Percentiles rank a stretch among this genome's conserved stretches.
Conservation (phyloP, 2,329 filamentous ascomycete genomes). For the Epicoccum sorghinum region DNA sequence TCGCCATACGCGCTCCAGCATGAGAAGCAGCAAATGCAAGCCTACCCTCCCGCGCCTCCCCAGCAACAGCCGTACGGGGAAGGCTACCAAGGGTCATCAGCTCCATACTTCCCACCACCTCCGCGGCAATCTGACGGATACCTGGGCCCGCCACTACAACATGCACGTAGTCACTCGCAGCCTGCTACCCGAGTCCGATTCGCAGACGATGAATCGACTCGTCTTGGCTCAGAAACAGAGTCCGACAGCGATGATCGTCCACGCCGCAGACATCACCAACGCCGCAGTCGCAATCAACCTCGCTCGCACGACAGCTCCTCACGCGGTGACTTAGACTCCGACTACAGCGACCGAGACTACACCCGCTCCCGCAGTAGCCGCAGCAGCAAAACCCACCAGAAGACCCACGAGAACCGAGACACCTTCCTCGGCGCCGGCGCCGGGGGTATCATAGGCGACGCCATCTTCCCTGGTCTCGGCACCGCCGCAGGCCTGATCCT, state of each 20-base stretch:
- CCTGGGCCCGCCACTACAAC: constrained; percentile 36
- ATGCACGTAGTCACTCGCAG: constrained; percentile 38
- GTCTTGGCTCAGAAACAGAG: constrained; percentile 22
- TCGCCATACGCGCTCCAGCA: constrained; percentile 28
- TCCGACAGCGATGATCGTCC: constrained; percentile 27
- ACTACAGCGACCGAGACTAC: constrained; percentile 14
- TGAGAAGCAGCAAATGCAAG: constrained; percentile 29
- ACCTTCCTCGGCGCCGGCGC: constrained; percentile 54
- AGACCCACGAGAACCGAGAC: constrained; percentile 39
- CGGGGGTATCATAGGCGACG: constrained; percentile 53
- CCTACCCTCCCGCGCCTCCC: constrained; percentile 23
- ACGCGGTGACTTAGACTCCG: constrained; percentile 16
- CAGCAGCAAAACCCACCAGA: constrained; percentile 15
- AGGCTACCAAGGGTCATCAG: constrained; percentile 1
- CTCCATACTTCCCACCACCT: constrained; percentile 13
- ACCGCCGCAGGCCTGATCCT: constrained; percentile 48
- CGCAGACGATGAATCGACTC: constrained; percentile 28
- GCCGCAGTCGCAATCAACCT: constrained; percentile 21
- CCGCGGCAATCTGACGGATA: constrained; percentile 26
- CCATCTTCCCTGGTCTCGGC: constrained; percentile 53
- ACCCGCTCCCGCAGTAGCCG: constrained; percentile 14
- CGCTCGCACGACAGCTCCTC: constrained; percentile 19
- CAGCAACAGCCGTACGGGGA: constrained; percentile 18
- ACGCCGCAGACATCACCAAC: constrained; percentile 20
- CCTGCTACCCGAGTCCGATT: constrained; percentile 40